Evolutionary conservation across 768 basidiomycete genomes (phyloP), one percentile per base, ranked within the genome.

Genomic region (Clavaria fumosa): DNA sequence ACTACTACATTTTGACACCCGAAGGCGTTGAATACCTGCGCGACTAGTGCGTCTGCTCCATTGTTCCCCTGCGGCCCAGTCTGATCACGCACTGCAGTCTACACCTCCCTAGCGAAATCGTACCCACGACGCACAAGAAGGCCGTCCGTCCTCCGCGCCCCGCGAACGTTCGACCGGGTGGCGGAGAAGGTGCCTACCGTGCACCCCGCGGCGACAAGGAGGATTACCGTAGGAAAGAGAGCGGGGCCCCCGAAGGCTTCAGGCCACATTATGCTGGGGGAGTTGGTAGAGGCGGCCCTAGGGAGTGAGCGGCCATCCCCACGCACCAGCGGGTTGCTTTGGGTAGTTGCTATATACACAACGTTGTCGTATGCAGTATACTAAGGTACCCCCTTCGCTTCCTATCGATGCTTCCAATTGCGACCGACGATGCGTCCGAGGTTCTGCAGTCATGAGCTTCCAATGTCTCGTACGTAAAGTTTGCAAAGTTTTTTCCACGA

Each of bases 21-120:
- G 95, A 97, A 61, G 95, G 95, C 53, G 79, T 97, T 46, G 89
- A 93, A 50, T 93, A 83, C 66, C 82, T 97, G 60, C 80, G 93
- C 46, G 89, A 93, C 63, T 90, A 80, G 69, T 70, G 47, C 49
- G 65, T 12, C 39, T 3, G 18, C 15, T 35, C 9, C 35, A 4
- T 38, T 22, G 7, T 14, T 33, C 37, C 11, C 31, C 7, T 27
- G 20, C 10, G 18, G 11, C 30, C 20, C 21, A 19, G 31, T n/a
- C 26, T 26, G 5, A 17, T 7, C 14, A 10, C 42, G 23, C 30
- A 6, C n/a, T 21, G 5, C 45, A 89, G 84, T 83, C 74, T 95
- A 40, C 86, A 95, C 66, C 79, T 96, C 47, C 91, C 90, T 36
- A 61, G 62, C 43, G 93, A 99, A 63, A 96, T 99, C 55, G 95